phyloP scores from a whole-genome alignment of 331 rosid genomes.

The Prunus yedoensis region DNA sequence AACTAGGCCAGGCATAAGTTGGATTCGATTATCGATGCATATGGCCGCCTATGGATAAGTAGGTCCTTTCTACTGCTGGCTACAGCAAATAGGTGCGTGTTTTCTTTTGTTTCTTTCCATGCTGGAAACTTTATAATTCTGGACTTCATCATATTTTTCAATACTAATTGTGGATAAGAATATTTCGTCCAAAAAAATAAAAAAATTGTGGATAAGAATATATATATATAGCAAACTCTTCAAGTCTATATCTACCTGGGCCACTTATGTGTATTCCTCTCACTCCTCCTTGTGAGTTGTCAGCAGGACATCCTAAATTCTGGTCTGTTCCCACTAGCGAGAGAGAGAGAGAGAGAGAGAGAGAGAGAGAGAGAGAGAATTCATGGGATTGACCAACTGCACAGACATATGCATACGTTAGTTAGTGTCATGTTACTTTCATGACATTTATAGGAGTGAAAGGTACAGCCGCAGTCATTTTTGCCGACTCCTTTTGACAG shows the following conservation, averaged over 20 bases:
- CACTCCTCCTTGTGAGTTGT: neutral
- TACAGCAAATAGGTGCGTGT: neutral
- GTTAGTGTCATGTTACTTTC: neutral
- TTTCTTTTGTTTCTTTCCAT: neutral
- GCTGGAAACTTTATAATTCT: neutral
- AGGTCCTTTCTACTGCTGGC: neutral
- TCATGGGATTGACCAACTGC: neutral
- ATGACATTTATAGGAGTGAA: neutral
- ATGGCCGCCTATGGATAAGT: neutral
- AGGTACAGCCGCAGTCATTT: slow-evolving; percentile 8
- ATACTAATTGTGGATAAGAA: neutral
- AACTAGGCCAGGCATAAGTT: neutral
- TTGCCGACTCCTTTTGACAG: neutral
- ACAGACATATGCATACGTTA: neutral
- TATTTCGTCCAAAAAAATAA: too few relatives aligned
- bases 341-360: neutral
- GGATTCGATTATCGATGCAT: neutral
- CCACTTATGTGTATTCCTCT: neutral
- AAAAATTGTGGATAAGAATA: too few relatives aligned
- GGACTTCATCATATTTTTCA: neutral
- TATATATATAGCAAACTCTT: neutral
- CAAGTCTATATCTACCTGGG: neutral
- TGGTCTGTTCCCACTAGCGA: neutral
- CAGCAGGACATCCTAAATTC: neutral
- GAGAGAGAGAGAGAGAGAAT: neutral